phyloP scores from a whole-genome alignment of 331 rosid species.

The Quercus tomentella region DNA sequence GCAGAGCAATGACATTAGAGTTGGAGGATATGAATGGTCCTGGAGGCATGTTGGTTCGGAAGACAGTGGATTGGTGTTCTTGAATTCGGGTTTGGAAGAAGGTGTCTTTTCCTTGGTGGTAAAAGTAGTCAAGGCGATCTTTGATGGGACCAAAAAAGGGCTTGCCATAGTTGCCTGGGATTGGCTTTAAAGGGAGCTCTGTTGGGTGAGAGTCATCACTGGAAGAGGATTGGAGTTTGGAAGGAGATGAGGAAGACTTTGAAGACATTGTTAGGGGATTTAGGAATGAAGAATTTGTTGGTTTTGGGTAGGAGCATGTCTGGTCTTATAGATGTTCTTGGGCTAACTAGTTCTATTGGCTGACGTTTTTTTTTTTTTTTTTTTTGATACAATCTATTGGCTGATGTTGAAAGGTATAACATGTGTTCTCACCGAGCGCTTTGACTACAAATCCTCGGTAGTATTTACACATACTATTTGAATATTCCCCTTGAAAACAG shows the following conservation, averaged over 20 bases:
- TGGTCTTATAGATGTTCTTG: too few relatives aligned
- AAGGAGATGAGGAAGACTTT: background rate
- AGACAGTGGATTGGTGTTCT: constrained; percentile 55
- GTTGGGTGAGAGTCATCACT: background rate
- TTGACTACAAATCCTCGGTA: too few relatives aligned
- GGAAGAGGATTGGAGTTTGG: too few relatives aligned
- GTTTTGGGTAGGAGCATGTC: background rate
- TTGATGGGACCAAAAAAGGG: constrained; percentile 47
- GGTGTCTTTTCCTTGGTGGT: constrained; percentile 60
- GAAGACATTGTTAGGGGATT: background rate
- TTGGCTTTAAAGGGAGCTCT: constrained; percentile 41
- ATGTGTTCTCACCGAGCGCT: too few relatives aligned
- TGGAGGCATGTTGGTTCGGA: constrained; percentile 69
- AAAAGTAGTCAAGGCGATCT: constrained; percentile 65
- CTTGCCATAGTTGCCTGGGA: constrained; percentile 62
- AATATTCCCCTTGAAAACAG: too few relatives aligned
- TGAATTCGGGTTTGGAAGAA: constrained; percentile 44
- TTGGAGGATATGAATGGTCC: constrained; percentile 58
- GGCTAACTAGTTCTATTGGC: too few relatives aligned
- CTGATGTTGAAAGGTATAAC: too few relatives aligned
- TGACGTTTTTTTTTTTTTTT: too few relatives aligned
- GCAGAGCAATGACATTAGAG: constrained; percentile 54
- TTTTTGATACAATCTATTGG: too few relatives aligned
- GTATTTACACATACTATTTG: too few relatives aligned
- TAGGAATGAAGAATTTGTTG: background rate